A percentile compares a stretch with the other conserved stretches of the same genome.
phyloP scores from a whole-genome alignment of 805 yeast species.

The Pichia ethanolica region DNA sequence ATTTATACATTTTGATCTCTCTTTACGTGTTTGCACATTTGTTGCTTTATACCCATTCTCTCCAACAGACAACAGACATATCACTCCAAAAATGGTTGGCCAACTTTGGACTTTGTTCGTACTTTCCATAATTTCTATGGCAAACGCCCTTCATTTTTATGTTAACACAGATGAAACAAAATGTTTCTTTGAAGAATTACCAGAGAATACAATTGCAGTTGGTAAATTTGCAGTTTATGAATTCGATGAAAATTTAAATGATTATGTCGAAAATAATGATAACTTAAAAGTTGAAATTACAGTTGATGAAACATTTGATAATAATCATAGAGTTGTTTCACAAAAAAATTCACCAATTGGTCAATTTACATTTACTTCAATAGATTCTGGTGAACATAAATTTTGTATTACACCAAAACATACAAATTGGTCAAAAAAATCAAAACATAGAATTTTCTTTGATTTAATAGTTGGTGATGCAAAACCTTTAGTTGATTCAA shows the following conservation, averaged over 20 bases:
- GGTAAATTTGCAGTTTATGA: slow-evolving; percentile 71
- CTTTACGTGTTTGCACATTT: too few species aligned
- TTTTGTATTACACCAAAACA: slow-evolving; percentile 57
- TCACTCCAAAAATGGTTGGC: neutral
- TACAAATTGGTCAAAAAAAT: slow-evolving; percentile 38
- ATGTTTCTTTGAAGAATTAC: slow-evolving; percentile 81
- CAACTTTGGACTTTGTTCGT: neutral
- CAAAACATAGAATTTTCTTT: slow-evolving; percentile 58
- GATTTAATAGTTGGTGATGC: slow-evolving; percentile 66
- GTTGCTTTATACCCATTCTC: too few species aligned
- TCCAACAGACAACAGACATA: too few species aligned
- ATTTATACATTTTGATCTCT: too few species aligned
- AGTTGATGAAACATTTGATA: slow-evolving; percentile 72
- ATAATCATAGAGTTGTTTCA: slow-evolving; percentile 65
- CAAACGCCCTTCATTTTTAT: slow-evolving; percentile 65
- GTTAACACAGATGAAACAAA: slow-evolving; percentile 65
- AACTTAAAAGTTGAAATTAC: slow-evolving; percentile 58
- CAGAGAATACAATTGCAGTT: slow-evolving; percentile 70
- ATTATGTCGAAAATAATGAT: slow-evolving; percentile 42
- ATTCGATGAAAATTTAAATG: slow-evolving; percentile 37
- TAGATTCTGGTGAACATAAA: slow-evolving; percentile 72
- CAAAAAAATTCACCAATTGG: slow-evolving; percentile 61
- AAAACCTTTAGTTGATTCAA: slow-evolving; percentile 55
- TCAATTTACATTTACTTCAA: slow-evolving; percentile 65
- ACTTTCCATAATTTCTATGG: slow-evolving; percentile 7